These are phyloP conservation scores for Aureobasidium lini DNA, from an alignment of 2,329 filamentous ascomycete species.

Conservation along the genomic window DNA sequence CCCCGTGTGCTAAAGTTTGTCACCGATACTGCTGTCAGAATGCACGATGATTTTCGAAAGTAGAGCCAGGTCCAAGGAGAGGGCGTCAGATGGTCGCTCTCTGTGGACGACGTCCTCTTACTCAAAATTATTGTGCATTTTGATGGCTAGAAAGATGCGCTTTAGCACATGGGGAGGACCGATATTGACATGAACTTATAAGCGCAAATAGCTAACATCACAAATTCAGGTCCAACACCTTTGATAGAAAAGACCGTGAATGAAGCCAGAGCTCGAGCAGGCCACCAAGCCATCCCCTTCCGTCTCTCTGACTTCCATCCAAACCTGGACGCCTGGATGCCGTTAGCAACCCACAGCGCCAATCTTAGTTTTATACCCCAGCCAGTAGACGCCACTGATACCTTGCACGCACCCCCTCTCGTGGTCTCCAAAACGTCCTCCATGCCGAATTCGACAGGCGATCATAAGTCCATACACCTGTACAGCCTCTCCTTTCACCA, in stretches of 20 bases:
- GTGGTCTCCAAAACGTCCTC: slow-evolving; percentile 21
- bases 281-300: slow-evolving; percentile 28
- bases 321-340: slow-evolving; percentile 31
- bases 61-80: too few relatives aligned
- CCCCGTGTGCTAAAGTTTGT: too few relatives aligned
- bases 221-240: slow-evolving; percentile 25
- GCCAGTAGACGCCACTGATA: slow-evolving; percentile 57
- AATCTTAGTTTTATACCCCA: slow-evolving; percentile 53
- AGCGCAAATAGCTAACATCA: not conserved
- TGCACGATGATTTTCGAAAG: too few relatives aligned
- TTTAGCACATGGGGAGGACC: not conserved
- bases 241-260: slow-evolving; percentile 30
- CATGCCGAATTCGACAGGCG: not conserved
- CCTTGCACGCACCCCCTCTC: slow-evolving; percentile 35
- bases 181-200: too few relatives aligned
- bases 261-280: slow-evolving; percentile 16
- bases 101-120: too few relatives aligned
- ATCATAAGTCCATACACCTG: slow-evolving; percentile 51
- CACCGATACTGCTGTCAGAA: too few relatives aligned
- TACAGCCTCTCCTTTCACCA: slow-evolving; percentile 74
- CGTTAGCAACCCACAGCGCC: slow-evolving; percentile 23
- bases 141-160: too few relatives aligned
- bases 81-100: too few relatives aligned
- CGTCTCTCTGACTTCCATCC: slow-evolving; percentile 34
- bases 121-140: too few relatives aligned